These are phyloP conservation scores for Eucalyptus polybractea DNA, from an alignment of 345 rosid species.

Conservation along the genomic window DNA sequence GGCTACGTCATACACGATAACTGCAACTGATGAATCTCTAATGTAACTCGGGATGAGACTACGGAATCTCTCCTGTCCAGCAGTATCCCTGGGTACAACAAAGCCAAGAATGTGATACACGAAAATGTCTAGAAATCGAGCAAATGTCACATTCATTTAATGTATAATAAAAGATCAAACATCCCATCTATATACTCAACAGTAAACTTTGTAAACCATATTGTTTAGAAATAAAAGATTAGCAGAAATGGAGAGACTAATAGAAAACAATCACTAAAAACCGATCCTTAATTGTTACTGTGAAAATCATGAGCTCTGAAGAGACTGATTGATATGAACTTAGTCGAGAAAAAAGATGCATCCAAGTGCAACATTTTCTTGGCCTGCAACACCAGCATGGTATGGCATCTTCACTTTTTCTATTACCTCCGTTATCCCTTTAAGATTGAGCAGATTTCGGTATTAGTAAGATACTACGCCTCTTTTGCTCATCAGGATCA, in stretches of 20 bases:
- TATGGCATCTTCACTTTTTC: background rate
- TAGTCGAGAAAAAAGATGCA: background rate
- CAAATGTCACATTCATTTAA: background rate
- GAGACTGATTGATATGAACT: background rate
- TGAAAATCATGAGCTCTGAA: background rate
- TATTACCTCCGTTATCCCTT: background rate
- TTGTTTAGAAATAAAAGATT: background rate
- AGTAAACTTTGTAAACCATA: background rate
- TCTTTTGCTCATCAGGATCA: background rate
- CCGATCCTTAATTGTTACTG: background rate
- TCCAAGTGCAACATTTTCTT: background rate
- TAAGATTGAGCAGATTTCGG: background rate
- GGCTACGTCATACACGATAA: conserved; percentile 85
- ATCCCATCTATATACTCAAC: background rate
- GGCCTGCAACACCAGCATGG: background rate
- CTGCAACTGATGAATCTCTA: conserved; percentile 94
- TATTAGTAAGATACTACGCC: background rate
- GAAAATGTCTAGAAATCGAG: background rate
- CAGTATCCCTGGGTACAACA: conserved; percentile 62
- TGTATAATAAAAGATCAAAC: background rate
- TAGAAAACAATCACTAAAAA: background rate
- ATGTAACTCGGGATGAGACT: conserved; percentile 95
- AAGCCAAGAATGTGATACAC: background rate
- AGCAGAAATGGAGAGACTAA: background rate
- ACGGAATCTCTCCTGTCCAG: conserved; percentile 94